Base-by-base conservation (phyloP, 2,329 filamentous ascomycete genomes). In the Leptographium procerum region DNA sequence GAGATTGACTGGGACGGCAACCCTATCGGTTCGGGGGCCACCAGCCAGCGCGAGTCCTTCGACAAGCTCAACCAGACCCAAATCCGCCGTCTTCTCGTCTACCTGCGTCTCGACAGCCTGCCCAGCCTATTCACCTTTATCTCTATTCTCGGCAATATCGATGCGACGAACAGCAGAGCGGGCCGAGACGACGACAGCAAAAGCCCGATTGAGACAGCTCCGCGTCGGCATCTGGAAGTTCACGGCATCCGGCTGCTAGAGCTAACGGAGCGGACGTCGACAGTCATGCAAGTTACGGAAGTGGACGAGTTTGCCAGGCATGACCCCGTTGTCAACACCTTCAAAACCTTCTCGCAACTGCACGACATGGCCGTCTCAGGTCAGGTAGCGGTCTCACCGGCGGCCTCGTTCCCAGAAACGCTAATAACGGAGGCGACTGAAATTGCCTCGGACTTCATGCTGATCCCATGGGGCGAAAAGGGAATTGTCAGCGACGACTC, bases 221-320 rank as follows among this genome's bases (percentile, higher is more conserved):
- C 65, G 28, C 75, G 72, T 56, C 73, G 76, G 10, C 79, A 82
- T 1, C 77, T 92, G 1, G 81, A 88, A 66, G 86, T 91, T 0
- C 89, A 95, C 65, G 92, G 91, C 34, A 74, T 96, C n/a, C 87
- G 91, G 16, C 80, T 97, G 19, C 73, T 95, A 54, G 89, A 95
- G 67, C 81, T 97, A 14, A 95, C 89, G 0, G 91, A 96, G 65
- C 90, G 92, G 79, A 88, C 89, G 48, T 96, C 92, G 0, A 91
- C 91, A 22, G 92, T 96, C 65, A 97, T 97, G 92, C 87, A 89
- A 65, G 89, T 95, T 13, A 86, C 90, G 0, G 90, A 95, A 67
- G 79, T 86, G 3, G 87, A 91, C 45, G 89, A 94, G 54, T 80
- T 82, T 29, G 77, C 81, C 8, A 80, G 82, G 19, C 67, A 64